phyloP scores from a whole-genome alignment of 139 green algal genomes.

The Mesotaenium endlicherianum region DNA sequence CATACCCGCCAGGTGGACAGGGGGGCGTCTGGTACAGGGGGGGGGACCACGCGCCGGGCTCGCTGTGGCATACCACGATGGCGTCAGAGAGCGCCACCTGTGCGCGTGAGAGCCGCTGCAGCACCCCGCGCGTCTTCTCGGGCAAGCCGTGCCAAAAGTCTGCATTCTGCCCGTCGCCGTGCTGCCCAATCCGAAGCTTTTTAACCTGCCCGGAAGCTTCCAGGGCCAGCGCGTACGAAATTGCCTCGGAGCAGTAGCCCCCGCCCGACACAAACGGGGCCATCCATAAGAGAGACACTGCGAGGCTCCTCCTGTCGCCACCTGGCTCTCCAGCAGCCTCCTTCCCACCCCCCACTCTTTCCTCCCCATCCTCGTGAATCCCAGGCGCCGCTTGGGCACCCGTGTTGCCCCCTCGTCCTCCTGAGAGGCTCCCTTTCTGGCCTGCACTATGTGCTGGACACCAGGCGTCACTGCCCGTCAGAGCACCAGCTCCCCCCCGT shows the following conservation, averaged over 20 bases:
- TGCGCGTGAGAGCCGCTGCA: background rate
- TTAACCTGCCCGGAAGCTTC: background rate
- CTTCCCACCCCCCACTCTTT: too few species aligned
- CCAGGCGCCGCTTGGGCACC: too few species aligned
- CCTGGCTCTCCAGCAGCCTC: background rate
- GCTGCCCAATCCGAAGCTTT: conserved; percentile 21
- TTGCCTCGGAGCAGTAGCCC: conserved; percentile 47
- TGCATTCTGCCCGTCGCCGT: conserved; percentile 24
- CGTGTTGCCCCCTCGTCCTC: too few species aligned
- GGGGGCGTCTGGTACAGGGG: conserved; percentile 43
- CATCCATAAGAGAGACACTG: conserved; percentile 27
- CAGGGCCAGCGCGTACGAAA: conserved; percentile 23
- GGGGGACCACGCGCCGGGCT: conserved; percentile 54
- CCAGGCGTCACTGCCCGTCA: too few species aligned
- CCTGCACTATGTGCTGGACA: too few species aligned
- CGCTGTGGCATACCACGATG: conserved; percentile 52
- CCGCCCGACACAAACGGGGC: conserved; percentile 45
- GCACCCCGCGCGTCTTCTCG: background rate
- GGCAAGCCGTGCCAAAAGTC: conserved; percentile 36
- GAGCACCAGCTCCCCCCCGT: too few species aligned
- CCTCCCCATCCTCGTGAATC: too few species aligned
- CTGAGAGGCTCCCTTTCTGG: background rate
- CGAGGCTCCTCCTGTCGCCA: background rate
- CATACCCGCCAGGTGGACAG: conserved; percentile 44
- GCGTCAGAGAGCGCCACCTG: conserved; percentile 2